A percentile compares a stretch with the other conserved stretches of the same genome.
Conservation (phyloP, 306 rosid species). For the Quercus ilex region DNA sequence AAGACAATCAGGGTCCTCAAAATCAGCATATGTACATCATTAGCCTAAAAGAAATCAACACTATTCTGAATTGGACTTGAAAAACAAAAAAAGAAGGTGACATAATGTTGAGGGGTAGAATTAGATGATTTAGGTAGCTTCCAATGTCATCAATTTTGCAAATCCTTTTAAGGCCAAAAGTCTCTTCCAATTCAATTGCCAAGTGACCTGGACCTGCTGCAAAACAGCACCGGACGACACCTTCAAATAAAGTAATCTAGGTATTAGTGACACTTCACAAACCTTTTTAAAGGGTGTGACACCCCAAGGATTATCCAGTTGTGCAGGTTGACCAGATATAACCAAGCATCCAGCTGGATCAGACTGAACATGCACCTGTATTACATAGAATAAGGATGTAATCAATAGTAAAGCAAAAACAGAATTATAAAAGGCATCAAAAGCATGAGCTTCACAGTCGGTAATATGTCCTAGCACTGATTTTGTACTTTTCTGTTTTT, state of each 20-base stretch:
- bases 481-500: background rate
- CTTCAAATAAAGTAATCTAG: background rate
- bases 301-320: conserved; percentile 96
- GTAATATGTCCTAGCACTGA: background rate
- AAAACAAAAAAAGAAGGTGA: background rate
- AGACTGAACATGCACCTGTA: conserved; percentile 92
- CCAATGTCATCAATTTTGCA: background rate
- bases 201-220: background rate
- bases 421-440: background rate
- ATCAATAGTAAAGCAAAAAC: background rate
- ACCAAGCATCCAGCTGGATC: conserved; percentile 96
- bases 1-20: background rate
- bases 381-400: background rate
- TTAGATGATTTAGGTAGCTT: background rate
- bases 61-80: background rate
- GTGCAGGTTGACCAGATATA: conserved; percentile 93
- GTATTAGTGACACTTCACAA: background rate
- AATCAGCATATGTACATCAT: background rate
- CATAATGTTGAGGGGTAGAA: background rate
- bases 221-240: background rate
- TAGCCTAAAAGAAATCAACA: background rate
- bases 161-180: background rate
- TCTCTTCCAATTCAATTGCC: background rate
- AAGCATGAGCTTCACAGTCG: background rate
- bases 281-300: conserved; percentile 98